Base-by-base conservation (phyloP, 1,284 basidiomycete species). In the Puccinia horiana region DNA sequence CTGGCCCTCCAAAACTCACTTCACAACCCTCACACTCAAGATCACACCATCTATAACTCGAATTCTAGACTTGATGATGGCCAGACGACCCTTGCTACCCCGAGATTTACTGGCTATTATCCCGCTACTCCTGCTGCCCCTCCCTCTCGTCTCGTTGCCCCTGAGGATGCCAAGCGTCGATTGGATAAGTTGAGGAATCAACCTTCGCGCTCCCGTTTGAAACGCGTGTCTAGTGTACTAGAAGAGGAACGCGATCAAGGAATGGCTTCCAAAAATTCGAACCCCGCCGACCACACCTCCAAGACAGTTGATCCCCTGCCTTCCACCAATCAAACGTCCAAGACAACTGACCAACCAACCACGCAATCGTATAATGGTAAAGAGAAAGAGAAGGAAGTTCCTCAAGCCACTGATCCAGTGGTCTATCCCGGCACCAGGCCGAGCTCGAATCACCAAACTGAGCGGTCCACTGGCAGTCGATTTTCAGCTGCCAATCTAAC, bases 11-110 rank as follows among this genome's bases (percentile, higher is more conserved):
- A 14, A 18, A 42, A 67, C 23, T 12, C 58, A 5, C n/a, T 2
- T 42, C 23, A 20, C 54, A n/a, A n/a, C 54, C 54, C 58, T 14
- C 14, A 61, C 5, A 18, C 4, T 11, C 9, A 23, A 54, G 52
- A 5, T 18, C 14, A 12, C 44, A 54, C 52, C 58, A 61, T 14
- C 26, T 1, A n/a, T 29, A 26, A 32, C 32, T 20, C 35, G 32
- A 63, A 35, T 14, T 12, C 61, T 14, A 23, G 35, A 35, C 18
- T 47, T 23, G 69, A 65, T 6, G 35, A 14, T 18, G 61, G 18
- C 12, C 61, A 70, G n/a, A 52, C 69, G 9, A 70, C 69, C 42
- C 42, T 70, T 35, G 42, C 69, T 23, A 70, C 69, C 12, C 69
- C 69, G 0, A 44, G n/a, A 49, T 49, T 70, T 11, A 23, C 69